Conservation (phyloP, 768 basidiomycete genomes). For the Saitozyma podzolica region DNA sequence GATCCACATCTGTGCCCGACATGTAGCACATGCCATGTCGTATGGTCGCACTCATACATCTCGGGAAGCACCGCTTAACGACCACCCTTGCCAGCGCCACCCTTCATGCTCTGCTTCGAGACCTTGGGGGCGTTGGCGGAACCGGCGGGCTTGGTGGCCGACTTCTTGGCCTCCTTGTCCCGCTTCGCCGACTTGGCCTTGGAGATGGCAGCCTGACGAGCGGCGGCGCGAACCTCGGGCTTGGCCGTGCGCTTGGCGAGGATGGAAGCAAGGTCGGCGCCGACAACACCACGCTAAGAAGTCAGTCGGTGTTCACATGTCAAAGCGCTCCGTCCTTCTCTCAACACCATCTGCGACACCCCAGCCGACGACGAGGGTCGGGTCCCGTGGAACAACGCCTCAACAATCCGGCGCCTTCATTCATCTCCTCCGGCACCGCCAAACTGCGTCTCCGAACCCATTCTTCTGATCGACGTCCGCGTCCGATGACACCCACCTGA, state of each 20-base stretch:
- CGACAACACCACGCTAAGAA: slow-evolving; percentile 89
- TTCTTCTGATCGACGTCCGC: neutral
- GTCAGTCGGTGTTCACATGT: neutral
- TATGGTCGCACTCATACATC: neutral
- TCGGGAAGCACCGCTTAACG: slow-evolving; percentile 31
- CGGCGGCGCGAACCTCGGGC: slow-evolving; percentile 74
- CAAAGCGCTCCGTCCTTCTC: too few species aligned
- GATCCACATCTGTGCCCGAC: too few species aligned
- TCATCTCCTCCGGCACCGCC: neutral
- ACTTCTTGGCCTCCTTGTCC: slow-evolving; percentile 87
- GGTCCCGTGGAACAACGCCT: too few species aligned
- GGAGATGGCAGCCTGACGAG: slow-evolving; percentile 78
- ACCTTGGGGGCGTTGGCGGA: slow-evolving; percentile 72
- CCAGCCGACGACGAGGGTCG: too few species aligned
- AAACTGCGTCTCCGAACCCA: neutral
- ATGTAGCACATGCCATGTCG: too few species aligned
- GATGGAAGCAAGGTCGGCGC: slow-evolving; percentile 89
- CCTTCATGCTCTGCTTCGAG: slow-evolving; percentile 96
- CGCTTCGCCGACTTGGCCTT: slow-evolving; percentile 98
- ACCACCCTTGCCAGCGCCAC: slow-evolving; percentile 55
- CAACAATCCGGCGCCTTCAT: too few species aligned
- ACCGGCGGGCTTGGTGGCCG: slow-evolving; percentile 48
- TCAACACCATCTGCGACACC: too few species aligned
- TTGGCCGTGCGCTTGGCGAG: slow-evolving; percentile 91
- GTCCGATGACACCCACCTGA: slow-evolving; percentile 39